These are phyloP conservation scores for Xylaria sp. DNA, from an alignment of 2,329 filamentous ascomycete species.

Conservation along the genomic window DNA sequence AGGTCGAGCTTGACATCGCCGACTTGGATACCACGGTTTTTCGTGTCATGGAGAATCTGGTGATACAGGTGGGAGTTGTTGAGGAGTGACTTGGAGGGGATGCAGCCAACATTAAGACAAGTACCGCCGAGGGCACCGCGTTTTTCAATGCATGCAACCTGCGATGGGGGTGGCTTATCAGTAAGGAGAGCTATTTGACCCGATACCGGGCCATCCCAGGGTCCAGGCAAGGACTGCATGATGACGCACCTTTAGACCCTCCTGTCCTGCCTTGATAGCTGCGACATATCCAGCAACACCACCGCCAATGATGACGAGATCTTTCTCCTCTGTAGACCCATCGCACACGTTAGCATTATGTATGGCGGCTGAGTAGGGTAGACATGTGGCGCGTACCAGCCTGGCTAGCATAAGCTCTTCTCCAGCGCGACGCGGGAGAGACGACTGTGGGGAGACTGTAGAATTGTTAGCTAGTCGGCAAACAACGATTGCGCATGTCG, in stretches of 20 bases:
- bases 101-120: slow-evolving; percentile 98
- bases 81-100: slow-evolving; percentile 97
- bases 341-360: slow-evolving; percentile 39
- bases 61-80: slow-evolving; percentile 99
- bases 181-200: neutral
- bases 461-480: slow-evolving; percentile 27
- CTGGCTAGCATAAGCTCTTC: slow-evolving; percentile 63
- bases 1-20: slow-evolving; percentile 97
- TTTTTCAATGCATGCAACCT: slow-evolving; percentile 99
- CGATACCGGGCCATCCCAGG: slow-evolving; percentile 13
- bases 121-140: slow-evolving; percentile 93
- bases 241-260: slow-evolving; percentile 82
- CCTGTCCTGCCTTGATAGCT: slow-evolving; percentile 98
- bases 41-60: slow-evolving; percentile 94
- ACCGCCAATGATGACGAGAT: slow-evolving; percentile 96
- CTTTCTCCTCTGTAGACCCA: slow-evolving; percentile 76
- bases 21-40: slow-evolving; percentile 96
- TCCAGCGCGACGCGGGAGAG: slow-evolving; percentile 57
- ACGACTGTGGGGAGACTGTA: slow-evolving; percentile 57
- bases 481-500: slow-evolving; percentile 25
- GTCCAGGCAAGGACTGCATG: neutral
- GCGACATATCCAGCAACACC: slow-evolving; percentile 98
- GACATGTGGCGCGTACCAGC: slow-evolving; percentile 49
- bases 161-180: slow-evolving; percentile 14
- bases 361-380: slow-evolving; percentile 41